Conservation (phyloP, 2,329 filamentous ascomycete genomes). For the Allantophomopsis cytisporea region DNA sequence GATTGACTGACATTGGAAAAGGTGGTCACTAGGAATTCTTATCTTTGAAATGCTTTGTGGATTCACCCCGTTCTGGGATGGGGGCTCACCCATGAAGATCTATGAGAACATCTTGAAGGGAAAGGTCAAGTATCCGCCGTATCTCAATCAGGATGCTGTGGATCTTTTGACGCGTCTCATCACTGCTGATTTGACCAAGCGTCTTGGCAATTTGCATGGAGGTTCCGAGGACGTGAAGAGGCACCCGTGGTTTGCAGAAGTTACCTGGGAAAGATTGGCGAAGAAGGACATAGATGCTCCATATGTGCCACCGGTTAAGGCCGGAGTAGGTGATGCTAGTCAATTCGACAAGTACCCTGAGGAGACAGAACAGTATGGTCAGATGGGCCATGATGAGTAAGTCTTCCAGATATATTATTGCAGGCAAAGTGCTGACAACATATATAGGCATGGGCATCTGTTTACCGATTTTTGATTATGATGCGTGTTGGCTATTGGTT, state of each 20-base stretch:
- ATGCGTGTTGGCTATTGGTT: too few species aligned
- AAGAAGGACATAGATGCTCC: constrained; percentile 97
- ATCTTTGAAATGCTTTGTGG: constrained; percentile 99
- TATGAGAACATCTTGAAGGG: constrained; percentile 98
- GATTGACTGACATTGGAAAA: constrained; percentile 22
- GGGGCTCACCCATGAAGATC: constrained; percentile 95
- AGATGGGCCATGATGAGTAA: constrained; percentile 70
- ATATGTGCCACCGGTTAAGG: constrained; percentile 91
- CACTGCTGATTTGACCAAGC: constrained; percentile 87
- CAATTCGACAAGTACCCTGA: constrained; percentile 98
- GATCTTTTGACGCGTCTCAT: constrained; percentile 87
- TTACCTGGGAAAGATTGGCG: constrained; percentile 89
- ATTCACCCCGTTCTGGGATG: constrained; percentile 98
- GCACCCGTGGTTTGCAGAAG: constrained; percentile 92
- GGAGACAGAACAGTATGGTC: constrained; percentile 85
- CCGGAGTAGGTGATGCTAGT: constrained; percentile 86
- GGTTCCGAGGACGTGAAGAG: constrained; percentile 88
- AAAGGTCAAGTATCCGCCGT: constrained; percentile 90
- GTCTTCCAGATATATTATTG: constrained; percentile 24
- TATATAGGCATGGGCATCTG: not conserved
- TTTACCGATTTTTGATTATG: not conserved
- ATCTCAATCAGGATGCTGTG: constrained; percentile 88
- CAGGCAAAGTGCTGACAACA: not conserved
- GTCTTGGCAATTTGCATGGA: constrained; percentile 84
- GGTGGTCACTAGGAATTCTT: constrained; percentile 96